Conservation (phyloP, 2,329 filamentous ascomycete genomes). For the Aspergillus sp. region DNA sequence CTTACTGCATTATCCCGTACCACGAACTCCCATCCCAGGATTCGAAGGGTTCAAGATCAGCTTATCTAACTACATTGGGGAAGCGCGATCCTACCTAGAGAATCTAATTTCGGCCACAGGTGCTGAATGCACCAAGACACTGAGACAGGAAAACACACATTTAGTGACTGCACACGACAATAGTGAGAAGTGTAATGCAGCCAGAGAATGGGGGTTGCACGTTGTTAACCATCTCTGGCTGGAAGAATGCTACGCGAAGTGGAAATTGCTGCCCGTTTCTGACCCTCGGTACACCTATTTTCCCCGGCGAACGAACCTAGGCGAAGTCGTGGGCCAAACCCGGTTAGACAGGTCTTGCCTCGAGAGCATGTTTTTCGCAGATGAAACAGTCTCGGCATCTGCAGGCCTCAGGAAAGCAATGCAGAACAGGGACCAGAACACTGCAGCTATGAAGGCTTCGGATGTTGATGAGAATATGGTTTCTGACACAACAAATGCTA, state of each 20-base stretch:
- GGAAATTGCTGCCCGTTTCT: constrained; percentile 70
- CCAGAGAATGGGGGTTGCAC: constrained; percentile 85
- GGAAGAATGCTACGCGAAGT: constrained; percentile 94
- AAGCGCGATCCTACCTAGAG: constrained; percentile 88
- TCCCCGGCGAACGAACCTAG: constrained; percentile 83
- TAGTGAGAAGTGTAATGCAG: constrained; percentile 91
- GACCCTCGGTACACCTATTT: constrained; percentile 81
- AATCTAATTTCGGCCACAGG: constrained; percentile 84
- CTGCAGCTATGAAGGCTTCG: constrained; percentile 17
- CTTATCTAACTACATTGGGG: constrained; percentile 93
- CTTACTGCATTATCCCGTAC: constrained; percentile 86
- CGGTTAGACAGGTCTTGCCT: constrained; percentile 71
- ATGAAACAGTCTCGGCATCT: constrained; percentile 22
- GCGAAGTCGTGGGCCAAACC: constrained; percentile 89
- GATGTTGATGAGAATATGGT: constrained; percentile 19
- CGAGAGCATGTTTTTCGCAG: constrained; percentile 66
- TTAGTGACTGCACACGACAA: constrained; percentile 85
- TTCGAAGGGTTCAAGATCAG: constrained; percentile 79
- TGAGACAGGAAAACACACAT: constrained; percentile 95
- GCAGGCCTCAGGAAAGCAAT: constrained; percentile 28
- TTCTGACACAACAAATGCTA: constrained; percentile 21
- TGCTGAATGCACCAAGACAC: constrained; percentile 87
- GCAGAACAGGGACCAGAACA: constrained; percentile 38
- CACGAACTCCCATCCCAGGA: constrained; percentile 72
- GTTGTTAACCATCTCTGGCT: constrained; percentile 96